Evolutionary conservation across 2,329 filamentous ascomycete species (phyloP), one percentile per base, ranked within the genome.

Genomic region (Pseudogymnoascus sp.): DNA sequence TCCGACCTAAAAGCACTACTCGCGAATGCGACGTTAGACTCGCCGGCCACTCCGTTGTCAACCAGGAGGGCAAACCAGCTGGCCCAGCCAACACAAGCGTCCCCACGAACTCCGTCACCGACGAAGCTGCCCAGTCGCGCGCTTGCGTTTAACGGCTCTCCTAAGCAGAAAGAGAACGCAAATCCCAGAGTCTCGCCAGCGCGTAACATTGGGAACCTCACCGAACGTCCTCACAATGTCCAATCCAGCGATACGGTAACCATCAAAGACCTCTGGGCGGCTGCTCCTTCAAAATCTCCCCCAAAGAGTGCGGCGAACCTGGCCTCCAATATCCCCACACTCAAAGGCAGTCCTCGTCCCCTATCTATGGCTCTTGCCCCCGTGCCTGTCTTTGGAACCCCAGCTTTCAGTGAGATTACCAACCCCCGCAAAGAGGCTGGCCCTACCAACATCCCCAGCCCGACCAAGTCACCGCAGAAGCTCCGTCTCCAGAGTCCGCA

Each of bases 1-100:
- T 96, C 92, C 4, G 93, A 97, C 72, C 79, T 97, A 57, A 88
- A 86, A 67, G 81, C 78, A 61, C 77, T 90, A 16, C 86, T 93
- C 75, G 81, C 80, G 39, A 80, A 84, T 61, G 79, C 86, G 7
- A 81, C 78, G 9, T 73, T 87, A 0, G 76, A 74, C 14, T 69
- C 78, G 72, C 69, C 75, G 67, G 73, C 76, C 30, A 66, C 72
- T 62, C 71, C 74, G 9, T 63, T 65, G 11, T 57, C 67, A 7
- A 60, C 64, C 9, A 54, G 43, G 43, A 54, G 43, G 28, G n/a
- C 43, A 54, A 54, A 54, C 25, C 43, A 54, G 25, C 43, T 58
- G 58, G 65, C 41, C 70, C 67, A 33, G 62, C 68, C 66, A 18
- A 39, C 57, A 6, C 60, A 72, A 71, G 66, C 65, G 12, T 67